These are phyloP conservation scores for Mucor velutinosus DNA, from an alignment of 371 early-diverging fungal genomes.

Conservation along the genomic window DNA sequence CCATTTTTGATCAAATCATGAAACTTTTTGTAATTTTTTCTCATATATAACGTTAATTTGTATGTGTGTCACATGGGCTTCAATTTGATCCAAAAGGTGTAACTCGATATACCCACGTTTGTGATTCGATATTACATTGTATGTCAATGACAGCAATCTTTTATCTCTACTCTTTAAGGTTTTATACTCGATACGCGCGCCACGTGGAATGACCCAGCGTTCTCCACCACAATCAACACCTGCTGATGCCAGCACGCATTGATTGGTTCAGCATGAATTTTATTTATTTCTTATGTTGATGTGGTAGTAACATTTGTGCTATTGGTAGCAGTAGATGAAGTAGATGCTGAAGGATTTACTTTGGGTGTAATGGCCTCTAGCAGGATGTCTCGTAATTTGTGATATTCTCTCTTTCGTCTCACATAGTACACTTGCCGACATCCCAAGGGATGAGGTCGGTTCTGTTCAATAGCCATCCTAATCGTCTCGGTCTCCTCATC, in stretches of 20 bases:
- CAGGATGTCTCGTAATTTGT: conserved; percentile 66
- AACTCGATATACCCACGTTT: conserved; percentile 21
- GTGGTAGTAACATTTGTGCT: neutral
- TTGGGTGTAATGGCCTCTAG: conserved; percentile 68
- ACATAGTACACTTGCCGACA: conserved; percentile 51
- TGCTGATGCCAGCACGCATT: neutral
- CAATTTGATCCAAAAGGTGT: neutral
- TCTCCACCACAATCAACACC: neutral
- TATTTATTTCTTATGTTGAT: neutral
- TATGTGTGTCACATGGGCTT: conserved; percentile 2
- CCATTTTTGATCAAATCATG: conserved; percentile 1
- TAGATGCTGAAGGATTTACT: neutral
- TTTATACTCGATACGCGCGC: neutral
- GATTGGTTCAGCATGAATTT: conserved; percentile 9
- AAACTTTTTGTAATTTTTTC: neutral
- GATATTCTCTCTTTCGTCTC: conserved; percentile 61
- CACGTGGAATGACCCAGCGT: neutral
- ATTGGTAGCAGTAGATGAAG: neutral
- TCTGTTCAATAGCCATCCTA: conserved; percentile 53
- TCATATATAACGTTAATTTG: neutral
- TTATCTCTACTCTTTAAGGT: neutral
- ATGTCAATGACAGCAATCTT: conserved; percentile 1
- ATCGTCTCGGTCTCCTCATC: conserved; percentile 71
- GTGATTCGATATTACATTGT: conserved; percentile 13
- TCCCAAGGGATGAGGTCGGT: conserved; percentile 64